Base-by-base conservation (phyloP, 2,329 filamentous ascomycete species). In the Pseudogymnoascus sp. region DNA sequence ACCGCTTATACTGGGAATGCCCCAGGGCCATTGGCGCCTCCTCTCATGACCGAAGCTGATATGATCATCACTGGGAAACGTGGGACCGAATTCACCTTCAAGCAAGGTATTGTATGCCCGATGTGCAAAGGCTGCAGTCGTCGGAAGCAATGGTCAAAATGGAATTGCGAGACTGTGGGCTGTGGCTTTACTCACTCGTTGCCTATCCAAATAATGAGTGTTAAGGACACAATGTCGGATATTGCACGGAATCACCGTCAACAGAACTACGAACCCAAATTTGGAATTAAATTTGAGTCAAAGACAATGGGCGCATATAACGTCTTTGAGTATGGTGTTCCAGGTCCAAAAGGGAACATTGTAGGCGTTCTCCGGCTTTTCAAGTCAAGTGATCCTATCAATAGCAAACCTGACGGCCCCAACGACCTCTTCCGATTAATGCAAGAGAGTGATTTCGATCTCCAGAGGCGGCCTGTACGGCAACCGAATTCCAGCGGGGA, bases 21-120 rank as follows among this genome's bases (percentile, higher is more conserved):
- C 73, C 8, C 77, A 62, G 73, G 71, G 4, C 70, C 81, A 2
- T 69, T 79, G 6, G 76, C 75, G 0, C 70, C 77, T 6, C 65
- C 79, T 0, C 68, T 79, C 0, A 73, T 75, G 0, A 73, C 78
- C 0, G 64, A 78, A 4, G 69, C 73, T 4, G 68, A 74, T 10
- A 69, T 75, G 1, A 67, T 73, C 8, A 29, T 31, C 3, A 42
- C 40, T 0, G 74, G 76, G 12, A 72, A 75, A 0, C 69, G 75
- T 4, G 80, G 82, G 3, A 80, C 81, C 0, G 79, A 83, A 10
- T 74, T 76, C 2, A 72, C 77, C 7, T 84, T 81, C 63, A 87
- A 84, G 69, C 77, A 78, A 61, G 89, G 88, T 0, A 82, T 91
- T 57, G 83, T 88, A 1, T 93, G 89, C 68, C 85, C 84, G 0